Evolutionary conservation across 148 eudicot genomes (phyloP), one percentile per base, ranked within the genome.

Genomic region (Dianthus caryophyllus): DNA sequence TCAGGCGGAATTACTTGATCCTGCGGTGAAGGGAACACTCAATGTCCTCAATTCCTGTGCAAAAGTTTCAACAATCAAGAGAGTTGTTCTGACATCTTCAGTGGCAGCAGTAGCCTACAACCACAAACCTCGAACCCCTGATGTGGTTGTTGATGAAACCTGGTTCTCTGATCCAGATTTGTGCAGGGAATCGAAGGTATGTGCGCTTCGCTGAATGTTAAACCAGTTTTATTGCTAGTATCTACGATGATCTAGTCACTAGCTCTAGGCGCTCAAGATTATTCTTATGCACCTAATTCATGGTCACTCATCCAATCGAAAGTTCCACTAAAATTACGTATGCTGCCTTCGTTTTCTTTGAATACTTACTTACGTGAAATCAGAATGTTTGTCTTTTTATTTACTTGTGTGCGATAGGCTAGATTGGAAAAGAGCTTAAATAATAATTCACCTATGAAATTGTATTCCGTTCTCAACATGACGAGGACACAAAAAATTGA

Each of bases 21-120:
- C 89, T n/a, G 86, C 86, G 5, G 81, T 85, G 36, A 80, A 85
- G 56, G 89, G 89, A 64, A 80, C 89, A 4, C 75, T 81, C 10
- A 81, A 83, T 67, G 85, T 85, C 64, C 87, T 85, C 24, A 72
- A 26, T 27, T 67, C 90, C 22, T 83, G 87, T 72, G 71, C 71
- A 22, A 85, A 79, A 76, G 56, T 69, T 61, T 64, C 78, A 22
- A 72, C 85, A 5, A 55, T 85, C 30, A 81, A 73, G 65, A 74
- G 85, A 69, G 82, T 85, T 14, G 80, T 85, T 17, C 6, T 85
- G 24, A 85, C 87, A 51, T 85, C 90, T 61, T 83, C 90, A 13
- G 73, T 75, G 66, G 83, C 87, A 46, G 75, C 90, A 12, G 82
- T 83, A 58, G 47, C 58, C 9, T 46, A 48, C 69, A 81, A 75